A percentile compares a stretch with the other conserved stretches of the same genome.
Conservation (phyloP, 805 yeast species). For the Candida xyloterini region DNA sequence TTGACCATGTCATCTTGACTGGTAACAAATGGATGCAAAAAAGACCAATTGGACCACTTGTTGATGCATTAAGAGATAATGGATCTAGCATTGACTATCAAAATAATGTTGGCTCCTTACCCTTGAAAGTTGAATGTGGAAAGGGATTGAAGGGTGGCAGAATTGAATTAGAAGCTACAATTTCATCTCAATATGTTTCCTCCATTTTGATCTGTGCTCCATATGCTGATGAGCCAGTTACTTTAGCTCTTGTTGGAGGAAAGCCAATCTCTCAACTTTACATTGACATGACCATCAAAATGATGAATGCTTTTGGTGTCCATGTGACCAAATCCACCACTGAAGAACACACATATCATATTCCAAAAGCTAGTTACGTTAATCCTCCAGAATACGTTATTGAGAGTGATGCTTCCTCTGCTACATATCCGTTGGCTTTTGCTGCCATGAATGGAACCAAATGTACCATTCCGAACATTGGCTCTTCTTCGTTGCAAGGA, state of each 20-base stretch:
- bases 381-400: constrained; percentile 85
- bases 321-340: constrained; percentile 64
- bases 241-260: constrained; percentile 88
- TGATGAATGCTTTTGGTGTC: constrained; percentile 92
- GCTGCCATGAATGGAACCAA: constrained; percentile 95
- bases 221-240: constrained; percentile 84
- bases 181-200: constrained; percentile 96
- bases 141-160: constrained; percentile 81
- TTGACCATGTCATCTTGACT: constrained; percentile 61
- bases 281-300: constrained; percentile 93
- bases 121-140: constrained; percentile 69
- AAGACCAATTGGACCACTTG: constrained; percentile 94
- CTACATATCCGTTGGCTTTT: constrained; percentile 95
- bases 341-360: constrained; percentile 82
- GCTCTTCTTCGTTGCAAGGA: constrained; percentile 88
- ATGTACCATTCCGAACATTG: constrained; percentile 92
- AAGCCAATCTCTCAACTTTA: constrained; percentile 94
- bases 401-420: constrained; percentile 97
- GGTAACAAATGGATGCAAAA: constrained; percentile 98
- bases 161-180: constrained; percentile 91
- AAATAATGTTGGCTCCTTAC: constrained; percentile 79
- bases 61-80: constrained; percentile 80
- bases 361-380: constrained; percentile 76
- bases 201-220: constrained; percentile 98
- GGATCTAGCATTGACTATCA: constrained; percentile 74